These are phyloP conservation scores for Penicillium brevicompactum DNA, from an alignment of 2,329 filamentous ascomycete species.

Conservation along the genomic window DNA sequence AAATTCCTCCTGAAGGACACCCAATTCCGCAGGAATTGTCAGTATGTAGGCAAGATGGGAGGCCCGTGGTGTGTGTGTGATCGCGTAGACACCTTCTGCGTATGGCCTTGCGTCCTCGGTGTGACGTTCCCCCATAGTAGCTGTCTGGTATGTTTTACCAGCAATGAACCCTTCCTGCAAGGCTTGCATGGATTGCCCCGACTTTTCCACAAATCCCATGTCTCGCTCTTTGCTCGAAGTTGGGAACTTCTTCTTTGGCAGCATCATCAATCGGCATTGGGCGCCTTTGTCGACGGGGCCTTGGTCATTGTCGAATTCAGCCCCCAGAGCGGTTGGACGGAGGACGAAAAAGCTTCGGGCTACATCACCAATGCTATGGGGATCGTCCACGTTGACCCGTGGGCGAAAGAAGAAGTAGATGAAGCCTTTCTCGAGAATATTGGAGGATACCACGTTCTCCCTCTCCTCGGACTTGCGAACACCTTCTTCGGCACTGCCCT, in stretches of 20 bases:
- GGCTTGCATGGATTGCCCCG: conserved; percentile 63
- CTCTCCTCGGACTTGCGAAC: conserved; percentile 55
- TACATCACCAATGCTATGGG: conserved; percentile 70
- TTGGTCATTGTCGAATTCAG: conserved; percentile 59
- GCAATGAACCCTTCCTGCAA: conserved; percentile 73
- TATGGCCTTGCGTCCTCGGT: conserved; percentile 70
- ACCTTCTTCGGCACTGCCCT: conserved; percentile 37
- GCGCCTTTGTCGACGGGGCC: conserved; percentile 57
- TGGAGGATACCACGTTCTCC: conserved; percentile 56
- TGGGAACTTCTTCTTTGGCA: conserved; percentile 85
- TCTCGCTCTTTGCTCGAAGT: conserved; percentile 68
- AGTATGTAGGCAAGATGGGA: conserved; percentile 80
- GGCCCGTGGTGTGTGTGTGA: conserved; percentile 70
- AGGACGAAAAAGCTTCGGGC: conserved; percentile 79
- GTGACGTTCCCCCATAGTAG: conserved; percentile 70
- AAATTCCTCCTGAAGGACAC: conserved; percentile 73
- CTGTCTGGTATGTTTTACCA: conserved; percentile 70
- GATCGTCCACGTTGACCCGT: conserved; percentile 72
- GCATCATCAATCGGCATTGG: conserved; percentile 71
- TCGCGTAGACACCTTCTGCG: conserved; percentile 84
- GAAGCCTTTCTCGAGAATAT: conserved; percentile 81
- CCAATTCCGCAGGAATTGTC: conserved; percentile 70
- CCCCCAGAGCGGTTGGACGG: conserved; percentile 69
- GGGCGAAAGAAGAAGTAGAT: conserved; percentile 89
- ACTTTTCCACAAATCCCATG: conserved; percentile 82